Evolutionary conservation across 1,284 basidiomycete genomes (phyloP), one percentile per base, ranked within the genome.

Genomic region (Trichosporon sp.): DNA sequence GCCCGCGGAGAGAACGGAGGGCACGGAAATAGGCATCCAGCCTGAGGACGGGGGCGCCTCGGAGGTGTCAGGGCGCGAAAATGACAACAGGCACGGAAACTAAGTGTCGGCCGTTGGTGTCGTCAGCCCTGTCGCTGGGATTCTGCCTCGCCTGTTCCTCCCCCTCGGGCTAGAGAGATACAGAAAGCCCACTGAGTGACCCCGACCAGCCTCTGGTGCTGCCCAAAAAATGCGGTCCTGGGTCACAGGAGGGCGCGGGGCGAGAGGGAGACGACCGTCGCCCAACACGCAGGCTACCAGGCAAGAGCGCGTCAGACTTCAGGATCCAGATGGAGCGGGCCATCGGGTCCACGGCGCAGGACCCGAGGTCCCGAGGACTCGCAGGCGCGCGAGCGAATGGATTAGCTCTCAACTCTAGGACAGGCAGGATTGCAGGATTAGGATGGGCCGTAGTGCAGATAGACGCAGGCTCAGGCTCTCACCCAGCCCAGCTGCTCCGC

Each of bases 71-170:
- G 59, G 59, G 59, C 59, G 14, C 31, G 32, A 35, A 35, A 32
- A 35, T 35, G 31, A n/a, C 59, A n/a, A 37, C 59, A 63, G 59
- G 59, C 59, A 63, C 59, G 59, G 59, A 63, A 63, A 63, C 59
- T 63, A 63, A 63, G 59, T 63, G 59, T 63, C 59, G 59, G 59
- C 59, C 59, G 59, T 63, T 21, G 59, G 31, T 63, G 59, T 63
- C 59, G 59, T 63, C 59, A 63, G 59, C 59, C 59, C 59, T 63
- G 32, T 16, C 51, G 51, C 51, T 54, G 19, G 21, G 59, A 63
- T 35, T 63, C 37, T 35, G 51, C 51, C 51, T 54, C 51, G 51
- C 51, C 51, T 54, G 32, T 61, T 31, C 2, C 32, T 16, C 32
- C 16, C 59, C 26, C 26, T 26, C 26, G 26, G 26, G 26, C 26